Conservation (phyloP, 23 red algal species). For the Gracilariopsis chorda region DNA sequence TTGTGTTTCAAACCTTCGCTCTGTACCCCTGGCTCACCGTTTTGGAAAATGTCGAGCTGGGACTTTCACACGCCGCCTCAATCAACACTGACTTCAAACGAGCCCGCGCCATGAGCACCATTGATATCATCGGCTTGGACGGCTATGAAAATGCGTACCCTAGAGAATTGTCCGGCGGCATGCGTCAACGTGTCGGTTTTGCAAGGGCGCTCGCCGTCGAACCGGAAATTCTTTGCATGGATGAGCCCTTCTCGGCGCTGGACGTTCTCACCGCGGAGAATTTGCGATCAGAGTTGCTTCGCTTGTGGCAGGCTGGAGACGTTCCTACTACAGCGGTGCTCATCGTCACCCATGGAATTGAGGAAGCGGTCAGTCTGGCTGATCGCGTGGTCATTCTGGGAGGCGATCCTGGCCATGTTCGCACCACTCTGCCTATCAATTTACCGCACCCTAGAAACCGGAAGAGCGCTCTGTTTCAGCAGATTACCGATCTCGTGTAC, state of each 20-base stretch:
- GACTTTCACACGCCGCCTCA: slow-evolving; percentile 14
- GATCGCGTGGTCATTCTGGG: slow-evolving; percentile 94
- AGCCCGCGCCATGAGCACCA: slow-evolving; percentile 54
- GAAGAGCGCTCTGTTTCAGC: slow-evolving; percentile 86
- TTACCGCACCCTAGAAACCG: slow-evolving; percentile 86
- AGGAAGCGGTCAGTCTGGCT: slow-evolving; percentile 93
- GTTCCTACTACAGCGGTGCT: slow-evolving; percentile 90
- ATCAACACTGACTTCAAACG: slow-evolving; percentile 18
- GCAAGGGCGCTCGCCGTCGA: slow-evolving; percentile 94
- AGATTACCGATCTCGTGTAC: slow-evolving; percentile 91
- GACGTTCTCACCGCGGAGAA: slow-evolving; percentile 99
- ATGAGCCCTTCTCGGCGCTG: slow-evolving; percentile 95
- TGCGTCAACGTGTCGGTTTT: slow-evolving; percentile 97
- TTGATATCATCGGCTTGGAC: slow-evolving; percentile 98
- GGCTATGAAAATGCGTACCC: slow-evolving; percentile 98
- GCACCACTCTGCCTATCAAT: slow-evolving; percentile 64
- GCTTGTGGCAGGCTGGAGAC: slow-evolving; percentile 89
- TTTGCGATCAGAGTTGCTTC: slow-evolving; percentile 91
- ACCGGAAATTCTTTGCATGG: slow-evolving; percentile 88
- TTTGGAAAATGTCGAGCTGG: slow-evolving; percentile 95
- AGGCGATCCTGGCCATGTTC: slow-evolving; percentile 85
- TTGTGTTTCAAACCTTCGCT: slow-evolving; percentile 99
- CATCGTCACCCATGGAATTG: slow-evolving; percentile 98
- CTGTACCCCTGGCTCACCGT: slow-evolving; percentile 99
- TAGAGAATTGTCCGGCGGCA: slow-evolving; percentile 87